phyloP scores from a whole-genome alignment of 176 grass and related monocot genomes.

The Triticum urartu region DNA sequence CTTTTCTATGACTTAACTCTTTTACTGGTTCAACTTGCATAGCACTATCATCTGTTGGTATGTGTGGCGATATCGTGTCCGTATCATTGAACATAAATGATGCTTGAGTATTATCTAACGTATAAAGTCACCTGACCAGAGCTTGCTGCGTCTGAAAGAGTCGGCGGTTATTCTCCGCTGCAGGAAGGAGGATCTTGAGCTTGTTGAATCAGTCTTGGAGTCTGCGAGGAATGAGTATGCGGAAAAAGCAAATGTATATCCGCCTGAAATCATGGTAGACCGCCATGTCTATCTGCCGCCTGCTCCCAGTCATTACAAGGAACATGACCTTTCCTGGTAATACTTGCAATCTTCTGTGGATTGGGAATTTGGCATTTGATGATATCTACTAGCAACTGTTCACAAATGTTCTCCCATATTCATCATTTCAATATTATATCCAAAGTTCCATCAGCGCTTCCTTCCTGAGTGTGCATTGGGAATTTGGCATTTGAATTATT shows the following conservation, averaged over 20 bases:
- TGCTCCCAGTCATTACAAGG: conserved; percentile 52
- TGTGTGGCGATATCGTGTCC: no score
- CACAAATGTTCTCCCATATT: no score
- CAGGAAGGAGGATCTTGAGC: conserved; percentile 57
- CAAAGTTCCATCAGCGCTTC: no score
- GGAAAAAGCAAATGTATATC: conserved; percentile 46
- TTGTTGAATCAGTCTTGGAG: conserved; percentile 71
- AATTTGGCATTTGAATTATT: no score
- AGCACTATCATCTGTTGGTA: no score
- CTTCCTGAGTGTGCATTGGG: no score
- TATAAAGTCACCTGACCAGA: conserved; percentile 42
- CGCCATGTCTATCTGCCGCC: conserved; percentile 61
- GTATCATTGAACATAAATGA: background rate
- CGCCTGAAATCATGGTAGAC: conserved; percentile 61
- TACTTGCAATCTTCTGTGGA: conserved; percentile 16
- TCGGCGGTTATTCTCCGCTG: conserved; percentile 67
- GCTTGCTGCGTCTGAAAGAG: conserved; percentile 75
- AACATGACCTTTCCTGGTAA: conserved; percentile 64
- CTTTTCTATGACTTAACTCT: no score
- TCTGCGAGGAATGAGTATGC: conserved; percentile 66
- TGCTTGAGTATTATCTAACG: conserved; percentile 13
- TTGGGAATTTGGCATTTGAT: no score
- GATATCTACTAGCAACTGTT: no score
- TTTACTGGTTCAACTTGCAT: no score
- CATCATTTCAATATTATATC: no score